Conservation (phyloP, 257 asterid genomes). For the Solanum peruvianum region DNA sequence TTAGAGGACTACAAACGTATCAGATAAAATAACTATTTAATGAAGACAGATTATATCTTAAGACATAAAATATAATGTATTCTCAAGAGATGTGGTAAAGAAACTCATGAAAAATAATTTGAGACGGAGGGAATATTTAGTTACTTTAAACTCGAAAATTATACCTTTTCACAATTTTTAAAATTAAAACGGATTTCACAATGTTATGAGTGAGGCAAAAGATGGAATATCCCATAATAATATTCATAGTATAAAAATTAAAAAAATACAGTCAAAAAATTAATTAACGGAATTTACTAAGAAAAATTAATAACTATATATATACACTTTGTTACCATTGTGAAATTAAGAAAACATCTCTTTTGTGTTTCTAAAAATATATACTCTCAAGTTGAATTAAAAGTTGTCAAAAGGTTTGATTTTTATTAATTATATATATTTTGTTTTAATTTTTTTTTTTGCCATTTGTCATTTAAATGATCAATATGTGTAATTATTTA, state of each 20-base stretch:
- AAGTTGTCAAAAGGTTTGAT: not conserved
- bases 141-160: not conserved
- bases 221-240: not conserved
- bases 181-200: not conserved
- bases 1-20: not conserved
- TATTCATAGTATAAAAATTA: not conserved
- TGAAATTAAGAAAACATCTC: not conserved
- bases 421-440: not conserved
- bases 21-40: not conserved
- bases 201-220: not conserved
- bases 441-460: not conserved
- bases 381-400: not conserved
- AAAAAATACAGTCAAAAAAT: not conserved
- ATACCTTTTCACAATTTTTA: not conserved
- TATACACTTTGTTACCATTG: not conserved
- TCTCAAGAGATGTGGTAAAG: too few species aligned
- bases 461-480: not conserved
- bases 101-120: too few species aligned
- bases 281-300: not conserved
- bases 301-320: not conserved
- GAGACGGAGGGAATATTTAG: rapidly evolving
- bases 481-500: not conserved
- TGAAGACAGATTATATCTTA: too few species aligned
- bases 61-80: not conserved
- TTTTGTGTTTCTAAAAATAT: not conserved